A percentile compares a stretch with the other conserved stretches of the same genome.
These are phyloP conservation scores for Symbiotaphrina buchneri DNA, from an alignment of 495 filamentous ascomycete species.

Conservation along the genomic window DNA sequence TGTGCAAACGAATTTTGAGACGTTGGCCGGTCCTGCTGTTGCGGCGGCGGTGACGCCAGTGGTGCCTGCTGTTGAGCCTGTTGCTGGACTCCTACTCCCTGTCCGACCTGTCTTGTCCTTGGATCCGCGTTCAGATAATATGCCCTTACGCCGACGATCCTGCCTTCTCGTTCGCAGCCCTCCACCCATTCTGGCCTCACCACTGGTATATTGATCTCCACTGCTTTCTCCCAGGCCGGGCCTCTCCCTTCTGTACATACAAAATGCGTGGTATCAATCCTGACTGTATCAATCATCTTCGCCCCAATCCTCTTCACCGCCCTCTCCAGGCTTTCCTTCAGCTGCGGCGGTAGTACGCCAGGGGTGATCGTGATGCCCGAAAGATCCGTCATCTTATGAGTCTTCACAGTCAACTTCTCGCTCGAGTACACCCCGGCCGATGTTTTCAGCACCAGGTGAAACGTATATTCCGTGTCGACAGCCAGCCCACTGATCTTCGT, in stretches of 20 bases:
- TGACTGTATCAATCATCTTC: slow-evolving; percentile 71
- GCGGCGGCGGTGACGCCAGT: slow-evolving; percentile 4
- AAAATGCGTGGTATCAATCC: slow-evolving; percentile 97
- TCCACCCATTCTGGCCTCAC: slow-evolving; percentile 96
- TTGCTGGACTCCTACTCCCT: slow-evolving; percentile 10
- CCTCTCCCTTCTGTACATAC: slow-evolving; percentile 93
- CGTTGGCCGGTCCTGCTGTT: slow-evolving; percentile 5
- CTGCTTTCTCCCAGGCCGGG: slow-evolving; percentile 78
- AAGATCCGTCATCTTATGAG: slow-evolving; percentile 98
- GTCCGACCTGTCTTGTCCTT: slow-evolving; percentile 32
- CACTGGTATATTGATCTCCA: slow-evolving; percentile 94
- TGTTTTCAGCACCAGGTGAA: slow-evolving; percentile 80
- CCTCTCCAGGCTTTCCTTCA: slow-evolving; percentile 46
- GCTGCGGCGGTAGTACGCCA: slow-evolving; percentile 55
- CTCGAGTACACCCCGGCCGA: slow-evolving; percentile 70
- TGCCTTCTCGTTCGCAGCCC: slow-evolving; percentile 79
- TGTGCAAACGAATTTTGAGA: too few species aligned
- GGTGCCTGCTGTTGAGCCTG: slow-evolving; percentile 5
- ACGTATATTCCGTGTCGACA: slow-evolving; percentile 85
- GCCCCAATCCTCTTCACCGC: slow-evolving; percentile 80
- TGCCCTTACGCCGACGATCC: slow-evolving; percentile 80
- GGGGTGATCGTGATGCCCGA: slow-evolving; percentile 90
- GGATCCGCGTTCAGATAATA: slow-evolving; percentile 90
- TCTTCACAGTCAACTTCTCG: slow-evolving; percentile 66
- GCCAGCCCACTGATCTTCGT: slow-evolving; percentile 97